Evolutionary conservation across 2,329 filamentous ascomycete genomes (phyloP).

Genomic region (Endothia cerciana): DNA sequence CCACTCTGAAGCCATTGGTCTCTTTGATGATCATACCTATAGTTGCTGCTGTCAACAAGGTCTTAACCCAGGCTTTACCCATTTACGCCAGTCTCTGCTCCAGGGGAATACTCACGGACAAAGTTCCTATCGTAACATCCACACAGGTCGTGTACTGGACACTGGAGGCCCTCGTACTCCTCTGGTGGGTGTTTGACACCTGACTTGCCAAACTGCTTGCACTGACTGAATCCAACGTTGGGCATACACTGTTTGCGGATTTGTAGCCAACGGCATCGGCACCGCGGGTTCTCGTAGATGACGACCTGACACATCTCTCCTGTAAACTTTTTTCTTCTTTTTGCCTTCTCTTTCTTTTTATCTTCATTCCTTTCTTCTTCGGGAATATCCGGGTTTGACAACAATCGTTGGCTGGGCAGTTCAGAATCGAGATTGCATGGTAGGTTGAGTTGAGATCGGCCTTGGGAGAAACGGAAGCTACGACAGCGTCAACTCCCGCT

Average conservation of each 20-base stretch:
- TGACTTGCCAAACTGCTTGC: slow-evolving; percentile 47
- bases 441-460: background rate
- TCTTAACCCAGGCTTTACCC: background rate
- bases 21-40: slow-evolving; percentile 46
- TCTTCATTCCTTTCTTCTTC: background rate
- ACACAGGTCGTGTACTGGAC: slow-evolving; percentile 46
- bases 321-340: background rate
- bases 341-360: background rate
- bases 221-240: slow-evolving; percentile 55
- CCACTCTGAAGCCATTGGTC: slow-evolving; percentile 51
- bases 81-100: background rate
- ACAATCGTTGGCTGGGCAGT: background rate
- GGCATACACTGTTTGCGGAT: slow-evolving; percentile 52
- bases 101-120: slow-evolving; percentile 37
- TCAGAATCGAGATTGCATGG: background rate
- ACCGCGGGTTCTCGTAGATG: slow-evolving; percentile 52
- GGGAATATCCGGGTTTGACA: background rate
- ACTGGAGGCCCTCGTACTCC: slow-evolving; percentile 41
- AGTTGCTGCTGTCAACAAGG: background rate
- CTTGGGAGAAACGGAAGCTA: background rate
- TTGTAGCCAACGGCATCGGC: slow-evolving; percentile 57
- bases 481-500: background rate
- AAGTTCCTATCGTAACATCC: slow-evolving; percentile 52
- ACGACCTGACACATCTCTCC: slow-evolving; percentile 49
- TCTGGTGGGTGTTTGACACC: slow-evolving; percentile 42